Evolutionary conservation across 805 yeast genomes (phyloP).

Genomic region (Wickerhamomyces silvicola): DNA sequence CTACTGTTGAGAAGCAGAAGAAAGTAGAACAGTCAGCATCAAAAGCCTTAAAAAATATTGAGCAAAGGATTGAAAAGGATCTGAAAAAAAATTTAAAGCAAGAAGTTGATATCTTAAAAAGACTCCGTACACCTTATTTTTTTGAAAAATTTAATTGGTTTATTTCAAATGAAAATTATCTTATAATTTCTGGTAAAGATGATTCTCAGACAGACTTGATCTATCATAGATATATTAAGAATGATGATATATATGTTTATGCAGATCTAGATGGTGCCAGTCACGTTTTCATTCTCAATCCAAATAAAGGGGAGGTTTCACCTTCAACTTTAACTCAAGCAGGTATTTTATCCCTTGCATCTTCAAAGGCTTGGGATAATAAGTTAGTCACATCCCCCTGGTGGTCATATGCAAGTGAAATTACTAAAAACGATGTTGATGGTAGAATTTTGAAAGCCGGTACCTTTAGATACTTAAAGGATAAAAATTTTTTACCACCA

Average conservation of each 20-base stretch:
- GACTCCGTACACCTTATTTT: constrained; percentile 71
- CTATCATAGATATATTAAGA: constrained; percentile 68
- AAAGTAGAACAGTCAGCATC: constrained; percentile 75
- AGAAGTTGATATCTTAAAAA: constrained; percentile 46
- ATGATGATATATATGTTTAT: constrained; percentile 64
- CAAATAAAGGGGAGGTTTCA: constrained; percentile 66
- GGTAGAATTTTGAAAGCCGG: constrained; percentile 61
- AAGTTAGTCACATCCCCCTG: constrained; percentile 79
- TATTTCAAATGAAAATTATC: constrained; percentile 79
- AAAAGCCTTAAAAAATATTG: constrained; percentile 78
- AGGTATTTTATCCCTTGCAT: constrained; percentile 73
- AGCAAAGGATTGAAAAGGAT: constrained; percentile 67
- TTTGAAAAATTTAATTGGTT: constrained; percentile 96
- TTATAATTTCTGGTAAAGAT: constrained; percentile 85
- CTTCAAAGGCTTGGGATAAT: constrained; percentile 86
- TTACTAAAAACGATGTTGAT: constrained; percentile 62
- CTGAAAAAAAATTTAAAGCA: constrained; percentile 56
- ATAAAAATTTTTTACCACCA: constrained; percentile 62
- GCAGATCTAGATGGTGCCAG: constrained; percentile 71
- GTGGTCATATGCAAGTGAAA: constrained; percentile 66
- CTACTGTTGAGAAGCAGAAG: constrained; percentile 69
- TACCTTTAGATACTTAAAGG: constrained; percentile 44
- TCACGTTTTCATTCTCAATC: constrained; percentile 77
- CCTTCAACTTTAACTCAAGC: constrained; percentile 89
- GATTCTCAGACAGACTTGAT: constrained; percentile 72